phyloP scores from a whole-genome alignment of 1,139 yeast species.

The Sugiyamaella grinbergsii region DNA sequence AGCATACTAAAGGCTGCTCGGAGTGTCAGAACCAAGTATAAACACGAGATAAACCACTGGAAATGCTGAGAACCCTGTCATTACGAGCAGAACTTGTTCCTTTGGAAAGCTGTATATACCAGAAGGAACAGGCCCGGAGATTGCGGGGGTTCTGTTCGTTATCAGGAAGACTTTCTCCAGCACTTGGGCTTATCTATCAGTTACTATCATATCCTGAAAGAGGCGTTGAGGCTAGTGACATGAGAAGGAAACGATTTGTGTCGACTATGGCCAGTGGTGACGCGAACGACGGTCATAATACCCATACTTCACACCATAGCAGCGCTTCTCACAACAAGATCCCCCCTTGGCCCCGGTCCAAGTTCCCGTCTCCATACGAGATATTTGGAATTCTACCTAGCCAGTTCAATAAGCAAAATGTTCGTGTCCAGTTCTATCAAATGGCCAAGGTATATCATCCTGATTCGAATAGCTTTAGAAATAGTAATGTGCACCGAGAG shows the following conservation, averaged over 20 bases:
- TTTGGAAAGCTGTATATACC: background rate
- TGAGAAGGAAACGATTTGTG: background rate
- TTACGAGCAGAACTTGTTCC: background rate
- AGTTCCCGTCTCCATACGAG: slow-evolving; percentile 75
- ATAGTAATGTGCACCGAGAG: slow-evolving; percentile 25
- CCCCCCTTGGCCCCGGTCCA: slow-evolving; percentile 58
- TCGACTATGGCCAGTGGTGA: slow-evolving; percentile 9
- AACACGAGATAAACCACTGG: background rate
- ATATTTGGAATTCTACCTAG: slow-evolving; percentile 53
- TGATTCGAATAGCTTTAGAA: slow-evolving; percentile 45
- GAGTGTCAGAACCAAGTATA: background rate
- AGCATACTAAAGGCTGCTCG: too few species aligned
- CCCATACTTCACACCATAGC: background rate
- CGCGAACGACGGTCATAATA: background rate
- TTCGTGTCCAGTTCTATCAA: slow-evolving; percentile 60
- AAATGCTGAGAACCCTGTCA: background rate
- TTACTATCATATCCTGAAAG: background rate
- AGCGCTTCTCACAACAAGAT: slow-evolving; percentile 1
- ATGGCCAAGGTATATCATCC: slow-evolving; percentile 88
- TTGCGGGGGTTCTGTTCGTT: background rate
- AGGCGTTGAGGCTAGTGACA: background rate
- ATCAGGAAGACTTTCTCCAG: background rate
- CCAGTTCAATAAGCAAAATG: slow-evolving; percentile 45
- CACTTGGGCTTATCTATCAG: background rate
- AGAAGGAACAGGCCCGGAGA: too few species aligned